Base-by-base conservation (phyloP, 331 rosid species). In the Rhamnella rubrinervis region DNA sequence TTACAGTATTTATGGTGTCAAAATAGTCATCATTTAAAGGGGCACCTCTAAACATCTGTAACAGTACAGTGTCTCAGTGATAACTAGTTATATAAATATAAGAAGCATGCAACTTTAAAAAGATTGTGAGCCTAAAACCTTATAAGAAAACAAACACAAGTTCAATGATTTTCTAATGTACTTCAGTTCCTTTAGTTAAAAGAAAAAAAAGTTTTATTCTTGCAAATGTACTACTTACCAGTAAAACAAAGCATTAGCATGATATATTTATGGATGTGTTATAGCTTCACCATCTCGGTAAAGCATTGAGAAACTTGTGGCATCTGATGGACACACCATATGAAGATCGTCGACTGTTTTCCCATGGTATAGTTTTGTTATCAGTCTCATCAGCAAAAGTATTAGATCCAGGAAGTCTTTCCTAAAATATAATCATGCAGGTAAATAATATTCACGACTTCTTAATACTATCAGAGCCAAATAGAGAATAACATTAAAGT, bases 251-350 rank as follows among this genome's bases (percentile, higher is more conserved):
- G 19, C 55, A 56, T 71, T 46, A 31, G 21, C 11, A 20, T 66
- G 17, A 65, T 67, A 53, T 68, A 55, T 56, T 44, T 66, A 70
- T 68, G 59, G 38, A 61, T 67, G 37, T 60, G 55, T 8, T 57
- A 87, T 91, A 95, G 99, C 87, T 95, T 83, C 95, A 88, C 81
- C 84, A 77, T 71, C 87, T 91, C 60, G 96, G 97, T 70, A 89
- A 84, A 91, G 86, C 87, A 76, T 78, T 95, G 78, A 80, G 77
- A 61, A 86, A 91, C 72, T 75, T 95, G 67, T 95, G 99, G 99
- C 78, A 91, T 82, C 89, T 95, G 26, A 89, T 91, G 97, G 99
- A 95, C 79, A 76, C 93, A 6, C 84, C 95, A 61, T 83, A 80
- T 65, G 77, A 74, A 66, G 96, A 89, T 39, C 84, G 89, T 38